Percentiles rank a stretch among this genome's conserved stretches.
Conservation (phyloP, 441 rosid species). For the Lepidium campestre region DNA sequence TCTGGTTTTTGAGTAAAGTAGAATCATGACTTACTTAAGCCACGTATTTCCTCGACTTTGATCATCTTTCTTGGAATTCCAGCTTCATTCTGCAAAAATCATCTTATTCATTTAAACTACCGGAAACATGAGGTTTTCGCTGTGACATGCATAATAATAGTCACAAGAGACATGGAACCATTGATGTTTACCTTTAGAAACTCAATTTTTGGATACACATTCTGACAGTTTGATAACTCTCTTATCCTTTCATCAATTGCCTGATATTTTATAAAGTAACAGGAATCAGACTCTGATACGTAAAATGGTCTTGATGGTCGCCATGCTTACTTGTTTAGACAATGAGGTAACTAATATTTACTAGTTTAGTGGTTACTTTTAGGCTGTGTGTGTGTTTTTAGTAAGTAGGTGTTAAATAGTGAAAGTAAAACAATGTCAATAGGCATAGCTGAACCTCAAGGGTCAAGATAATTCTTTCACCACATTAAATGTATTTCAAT, state of each 20-base stretch:
- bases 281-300: conserved; percentile 1
- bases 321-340: too few relatives aligned
- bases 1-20: not conserved
- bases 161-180: not conserved
- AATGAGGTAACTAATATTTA: not conserved
- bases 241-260: conserved; percentile 95
- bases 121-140: not conserved
- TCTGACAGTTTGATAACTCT: conserved; percentile 92
- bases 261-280: conserved; percentile 41
- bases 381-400: not conserved
- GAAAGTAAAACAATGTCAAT: not conserved
- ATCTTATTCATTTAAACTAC: not conserved
- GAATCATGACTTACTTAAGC: conserved; percentile 73
- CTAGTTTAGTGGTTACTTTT: not conserved
- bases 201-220: conserved; percentile 64
- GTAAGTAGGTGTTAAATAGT: not conserved
- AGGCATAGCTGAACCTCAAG: not conserved
- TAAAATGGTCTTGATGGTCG: not conserved
- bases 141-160: not conserved
- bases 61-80: conserved; percentile 65
- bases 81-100: conserved; percentile 66
- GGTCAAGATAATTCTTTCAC: not conserved
- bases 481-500: not conserved
- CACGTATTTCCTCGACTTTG: conserved; percentile 88
- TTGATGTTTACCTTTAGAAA: conserved; percentile 66